These are phyloP conservation scores for Alternaria novae-zelandiae DNA, from an alignment of 2,329 filamentous ascomycete species.

Conservation along the genomic window DNA sequence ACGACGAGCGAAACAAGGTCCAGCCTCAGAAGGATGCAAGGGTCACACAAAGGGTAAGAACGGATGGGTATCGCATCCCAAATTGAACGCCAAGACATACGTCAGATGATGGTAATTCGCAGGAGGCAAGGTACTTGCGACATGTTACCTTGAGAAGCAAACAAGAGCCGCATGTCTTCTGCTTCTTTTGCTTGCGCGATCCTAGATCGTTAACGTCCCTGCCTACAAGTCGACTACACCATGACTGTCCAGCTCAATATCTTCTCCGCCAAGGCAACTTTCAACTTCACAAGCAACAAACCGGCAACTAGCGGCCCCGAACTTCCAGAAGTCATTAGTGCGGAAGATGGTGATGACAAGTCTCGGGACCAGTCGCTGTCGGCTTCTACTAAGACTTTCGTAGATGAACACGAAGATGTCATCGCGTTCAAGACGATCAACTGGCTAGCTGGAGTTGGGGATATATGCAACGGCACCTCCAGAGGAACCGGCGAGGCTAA, in stretches of 20 bases:
- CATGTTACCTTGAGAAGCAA: background rate
- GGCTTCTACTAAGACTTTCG: background rate
- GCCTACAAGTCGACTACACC: background rate
- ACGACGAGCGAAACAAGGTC: background rate
- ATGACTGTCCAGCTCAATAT: slow-evolving; percentile 3
- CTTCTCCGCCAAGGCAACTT: background rate
- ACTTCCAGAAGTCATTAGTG: background rate
- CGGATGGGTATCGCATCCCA: background rate
- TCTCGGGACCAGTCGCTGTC: background rate
- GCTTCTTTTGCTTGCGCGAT: background rate
- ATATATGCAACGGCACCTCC: background rate
- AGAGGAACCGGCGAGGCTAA: background rate
- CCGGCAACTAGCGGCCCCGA: background rate
- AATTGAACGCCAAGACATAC: slow-evolving; percentile 10
- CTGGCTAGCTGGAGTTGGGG: slow-evolving; percentile 11
- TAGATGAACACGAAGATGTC: background rate
- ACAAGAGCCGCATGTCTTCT: background rate
- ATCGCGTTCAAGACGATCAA: background rate
- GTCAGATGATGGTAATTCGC: slow-evolving; percentile 11
- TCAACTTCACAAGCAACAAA: background rate
- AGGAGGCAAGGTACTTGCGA: background rate
- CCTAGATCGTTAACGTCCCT: background rate
- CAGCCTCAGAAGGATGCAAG: slow-evolving; percentile 1
- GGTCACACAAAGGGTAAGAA: background rate
- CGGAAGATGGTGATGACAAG: background rate